Evolutionary conservation across 2,329 filamentous ascomycete genomes (phyloP).

Genomic region (Mycosphaerella sp.): DNA sequence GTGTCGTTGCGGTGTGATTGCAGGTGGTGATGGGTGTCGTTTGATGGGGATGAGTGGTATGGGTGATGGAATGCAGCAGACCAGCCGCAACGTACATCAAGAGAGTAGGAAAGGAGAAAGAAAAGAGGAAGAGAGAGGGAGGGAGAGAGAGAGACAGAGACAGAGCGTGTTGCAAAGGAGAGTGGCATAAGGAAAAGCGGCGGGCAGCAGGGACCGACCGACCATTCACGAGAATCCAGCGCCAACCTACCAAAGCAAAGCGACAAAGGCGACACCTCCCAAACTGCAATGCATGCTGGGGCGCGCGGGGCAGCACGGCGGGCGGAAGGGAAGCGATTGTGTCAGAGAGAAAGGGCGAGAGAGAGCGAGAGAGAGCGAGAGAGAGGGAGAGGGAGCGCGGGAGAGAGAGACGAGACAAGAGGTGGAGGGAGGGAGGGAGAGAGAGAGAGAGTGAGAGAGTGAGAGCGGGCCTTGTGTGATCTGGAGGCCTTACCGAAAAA

Average conservation of each 20-base stretch:
- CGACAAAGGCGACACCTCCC: background rate
- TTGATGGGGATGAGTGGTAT: slow-evolving; percentile 1
- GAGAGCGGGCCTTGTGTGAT: no score
- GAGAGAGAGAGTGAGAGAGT: no score
- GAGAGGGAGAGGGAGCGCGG: no score
- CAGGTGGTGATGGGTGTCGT: background rate
- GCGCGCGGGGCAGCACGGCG: slow-evolving; percentile 5
- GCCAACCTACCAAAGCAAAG: background rate
- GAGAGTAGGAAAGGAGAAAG: slow-evolving; percentile 11
- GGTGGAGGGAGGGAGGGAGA: no score
- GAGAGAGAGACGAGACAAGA: no score
- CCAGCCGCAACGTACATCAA: background rate
- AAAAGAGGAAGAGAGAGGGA: slow-evolving; percentile 9
- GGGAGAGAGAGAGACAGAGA: no score
- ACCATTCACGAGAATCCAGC: background rate
- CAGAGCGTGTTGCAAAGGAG: background rate
- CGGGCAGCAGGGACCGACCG: background rate
- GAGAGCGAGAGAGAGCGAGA: no score
- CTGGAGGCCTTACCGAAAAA: no score
- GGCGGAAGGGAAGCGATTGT: slow-evolving; percentile 2
- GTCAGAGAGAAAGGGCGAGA: background rate
- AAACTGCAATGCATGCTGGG: background rate
- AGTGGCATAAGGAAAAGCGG: slow-evolving; percentile 1
- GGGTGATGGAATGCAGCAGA: slow-evolving; percentile 7
- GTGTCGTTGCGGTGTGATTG: background rate